These are phyloP conservation scores for Salix udensis DNA, from an alignment of 345 rosid species.

Conservation along the genomic window DNA sequence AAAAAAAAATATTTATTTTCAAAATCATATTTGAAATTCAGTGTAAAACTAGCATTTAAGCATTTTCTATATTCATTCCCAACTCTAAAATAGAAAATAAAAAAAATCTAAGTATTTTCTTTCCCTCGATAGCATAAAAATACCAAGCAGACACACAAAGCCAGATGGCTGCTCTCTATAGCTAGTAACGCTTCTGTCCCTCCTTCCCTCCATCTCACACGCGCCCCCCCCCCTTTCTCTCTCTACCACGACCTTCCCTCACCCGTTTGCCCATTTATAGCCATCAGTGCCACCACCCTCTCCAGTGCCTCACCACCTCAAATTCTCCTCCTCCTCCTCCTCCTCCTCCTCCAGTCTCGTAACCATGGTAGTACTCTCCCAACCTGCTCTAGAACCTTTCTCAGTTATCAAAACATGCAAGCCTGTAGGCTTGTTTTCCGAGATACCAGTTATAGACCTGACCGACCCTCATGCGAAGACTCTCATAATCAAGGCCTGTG, in stretches of 20 bases:
- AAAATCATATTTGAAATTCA: no score
- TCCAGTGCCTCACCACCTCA: not conserved
- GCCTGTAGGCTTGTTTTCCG: slow-evolving; percentile 25
- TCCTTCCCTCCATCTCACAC: not conserved
- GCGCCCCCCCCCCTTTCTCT: slow-evolving; percentile 10
- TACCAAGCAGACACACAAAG: slow-evolving; percentile 22
- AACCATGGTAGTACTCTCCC: slow-evolving; percentile 71
- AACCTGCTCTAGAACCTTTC: slow-evolving; percentile 48
- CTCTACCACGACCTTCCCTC: slow-evolving; percentile 16
- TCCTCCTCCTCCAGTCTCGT: not conserved
- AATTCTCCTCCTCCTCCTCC: not conserved
- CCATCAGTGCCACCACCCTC: slow-evolving; percentile 1
- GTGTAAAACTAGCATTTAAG: no score
- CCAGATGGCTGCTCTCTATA: slow-evolving; percentile 38
- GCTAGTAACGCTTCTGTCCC: slow-evolving; percentile 29
- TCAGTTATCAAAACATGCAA: slow-evolving; percentile 60
- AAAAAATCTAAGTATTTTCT: slow-evolving; percentile 3
- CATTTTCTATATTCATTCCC: no score
- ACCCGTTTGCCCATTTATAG: slow-evolving; percentile 12
- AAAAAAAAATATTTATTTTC: no score
- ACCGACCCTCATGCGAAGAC: slow-evolving; percentile 53
- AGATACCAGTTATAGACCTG: slow-evolving; percentile 61
- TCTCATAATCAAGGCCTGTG: slow-evolving; percentile 56
- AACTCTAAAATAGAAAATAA: not conserved
- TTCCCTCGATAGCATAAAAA: slow-evolving; percentile 27